phyloP scores from a whole-genome alignment of 1,284 basidiomycete genomes.

The Irpex rosettiformis region DNA sequence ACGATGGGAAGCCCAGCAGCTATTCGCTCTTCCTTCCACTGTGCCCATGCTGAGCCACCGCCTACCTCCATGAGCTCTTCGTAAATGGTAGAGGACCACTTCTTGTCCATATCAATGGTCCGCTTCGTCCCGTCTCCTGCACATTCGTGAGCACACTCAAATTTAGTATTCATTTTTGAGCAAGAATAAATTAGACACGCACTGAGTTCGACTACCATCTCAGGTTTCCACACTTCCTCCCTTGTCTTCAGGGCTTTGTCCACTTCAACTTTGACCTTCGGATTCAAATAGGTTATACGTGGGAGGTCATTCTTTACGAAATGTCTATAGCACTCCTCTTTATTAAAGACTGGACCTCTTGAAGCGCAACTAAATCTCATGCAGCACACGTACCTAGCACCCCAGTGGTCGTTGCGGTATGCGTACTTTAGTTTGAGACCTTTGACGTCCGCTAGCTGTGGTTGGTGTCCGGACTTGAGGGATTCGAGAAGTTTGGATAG shows the following conservation, averaged over 20 bases:
- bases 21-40: constrained; percentile 47
- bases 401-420: constrained; percentile 67
- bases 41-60: constrained; percentile 56
- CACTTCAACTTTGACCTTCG: constrained; percentile 53
- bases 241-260: constrained; percentile 46
- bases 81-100: constrained; percentile 64
- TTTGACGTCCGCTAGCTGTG: constrained; percentile 49
- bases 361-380: too few relatives aligned
- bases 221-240: constrained; percentile 54
- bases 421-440: constrained; percentile 56
- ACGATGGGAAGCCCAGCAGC: constrained; percentile 46
- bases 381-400: constrained; percentile 46
- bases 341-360: background rate
- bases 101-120: constrained; percentile 53
- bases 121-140: constrained; percentile 51
- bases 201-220: constrained; percentile 60
- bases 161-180: background rate
- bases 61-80: constrained; percentile 65
- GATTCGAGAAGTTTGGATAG: constrained; percentile 51
- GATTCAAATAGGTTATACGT: constrained; percentile 72
- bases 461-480: constrained; percentile 52
- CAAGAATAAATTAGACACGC: constrained; percentile 26
- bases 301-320: constrained; percentile 74
- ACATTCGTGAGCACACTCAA: background rate
- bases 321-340: constrained; percentile 41